Evolutionary conservation across 2,329 filamentous ascomycete species (phyloP), one percentile per base, ranked within the genome.

Genomic region (Epichloe festucae): DNA sequence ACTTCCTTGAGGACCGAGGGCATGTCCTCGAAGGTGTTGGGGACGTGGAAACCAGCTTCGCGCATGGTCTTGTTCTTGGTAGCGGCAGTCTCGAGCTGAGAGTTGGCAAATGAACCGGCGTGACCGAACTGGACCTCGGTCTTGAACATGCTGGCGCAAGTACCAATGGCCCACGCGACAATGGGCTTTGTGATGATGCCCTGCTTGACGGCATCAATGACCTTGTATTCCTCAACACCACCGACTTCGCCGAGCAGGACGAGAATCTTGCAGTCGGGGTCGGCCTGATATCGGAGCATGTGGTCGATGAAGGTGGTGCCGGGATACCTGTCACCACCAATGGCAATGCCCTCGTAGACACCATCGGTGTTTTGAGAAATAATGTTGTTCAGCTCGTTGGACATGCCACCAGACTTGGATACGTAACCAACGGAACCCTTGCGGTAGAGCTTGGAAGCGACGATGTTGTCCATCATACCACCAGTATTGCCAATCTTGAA

Each of bases 381-480:
- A 72, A 98, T 97, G 83, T 98, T 98, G 86, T 98, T 98, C 66
- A 98, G 77, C 79, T 98, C 93, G 81, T 98, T 98, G 73, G 93
- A 97, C 93, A 98, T 98, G 76, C 93, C 93, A 69, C 93, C 93
- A 54, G 93, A 98, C 81, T 98, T 98, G 80, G 91, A 97, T 73
- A 98, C 93, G 73, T 98, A 98, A 64, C 89, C 93, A 60, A 98
- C 90, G 62, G 93, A 97, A 64, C 93, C 93, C 76, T 93, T 93
- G 74, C 93, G 91, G 84, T 98, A 98, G 56, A 98, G 88, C 84
- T 98, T 98, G 70, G 93, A 97, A 62, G 93, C 89, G 58, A 98
- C 93, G 65, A 98, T 98, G 82, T 98, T 98, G 82, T 98, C 93
- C 93, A 98, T 98, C 93, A 98, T 98, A 73, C 93, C 93, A 81